These are phyloP conservation scores for Trichoderma atroviride DNA, from an alignment of 2,329 filamentous ascomycete species.

Conservation along the genomic window DNA sequence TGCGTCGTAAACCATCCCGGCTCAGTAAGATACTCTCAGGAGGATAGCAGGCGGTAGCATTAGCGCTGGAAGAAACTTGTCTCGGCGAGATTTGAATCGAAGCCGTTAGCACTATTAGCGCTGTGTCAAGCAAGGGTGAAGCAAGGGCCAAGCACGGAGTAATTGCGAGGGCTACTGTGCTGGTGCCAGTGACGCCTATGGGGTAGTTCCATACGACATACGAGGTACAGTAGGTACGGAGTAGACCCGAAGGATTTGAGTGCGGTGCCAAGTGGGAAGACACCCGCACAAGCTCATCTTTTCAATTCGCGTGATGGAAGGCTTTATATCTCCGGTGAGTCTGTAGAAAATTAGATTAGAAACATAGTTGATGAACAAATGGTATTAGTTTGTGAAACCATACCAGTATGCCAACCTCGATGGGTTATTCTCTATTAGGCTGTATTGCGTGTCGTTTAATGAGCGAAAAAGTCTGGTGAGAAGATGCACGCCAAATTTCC, in stretches of 20 bases:
- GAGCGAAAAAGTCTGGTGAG: not conserved
- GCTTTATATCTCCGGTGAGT: constrained; percentile 1
- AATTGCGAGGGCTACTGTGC: not conserved
- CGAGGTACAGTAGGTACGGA: not conserved
- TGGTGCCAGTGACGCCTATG: not conserved
- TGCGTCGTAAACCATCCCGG: constrained; percentile 15
- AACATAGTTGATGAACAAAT: constrained; percentile 4
- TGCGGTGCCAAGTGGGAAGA: constrained; percentile 17
- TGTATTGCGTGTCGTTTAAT: not conserved
- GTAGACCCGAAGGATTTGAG: constrained; percentile 21
- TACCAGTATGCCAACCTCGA: not conserved
- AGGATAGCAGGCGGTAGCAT: not conserved
- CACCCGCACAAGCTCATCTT: not conserved
- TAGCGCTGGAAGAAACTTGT: constrained; percentile 12
- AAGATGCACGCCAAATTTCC: not conserved
- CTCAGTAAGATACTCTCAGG: not conserved
- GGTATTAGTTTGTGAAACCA: constrained; percentile 6
- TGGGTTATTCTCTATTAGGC: not conserved
- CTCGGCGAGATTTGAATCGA: constrained; percentile 14
- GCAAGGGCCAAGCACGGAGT: constrained; percentile 2
- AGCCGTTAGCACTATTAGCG: constrained; percentile 7
- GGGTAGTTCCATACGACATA: constrained; percentile 7
- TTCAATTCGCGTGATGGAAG: constrained; percentile 13
- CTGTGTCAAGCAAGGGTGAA: not conserved
- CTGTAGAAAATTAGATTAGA: not conserved